Base-by-base conservation (phyloP, 345 rosid genomes). In the Dimocarpus longan region DNA sequence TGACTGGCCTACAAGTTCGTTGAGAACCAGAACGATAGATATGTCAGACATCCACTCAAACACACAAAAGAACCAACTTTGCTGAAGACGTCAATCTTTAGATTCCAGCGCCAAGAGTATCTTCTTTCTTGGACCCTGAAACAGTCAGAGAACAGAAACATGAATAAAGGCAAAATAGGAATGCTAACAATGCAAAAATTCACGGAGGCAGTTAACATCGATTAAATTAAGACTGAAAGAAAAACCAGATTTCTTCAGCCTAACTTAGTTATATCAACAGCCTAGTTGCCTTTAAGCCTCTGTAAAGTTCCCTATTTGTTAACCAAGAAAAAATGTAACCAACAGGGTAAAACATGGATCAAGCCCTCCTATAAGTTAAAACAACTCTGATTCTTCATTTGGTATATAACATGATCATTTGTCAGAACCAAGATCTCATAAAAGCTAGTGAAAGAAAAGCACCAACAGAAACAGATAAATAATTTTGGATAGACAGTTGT, bases 71-170 rank as follows among this genome's bases (percentile, higher is more conserved):
- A 18, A 65, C 67, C 70, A 59, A 64, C 44, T 59, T 57, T 70
- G 79, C 64, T 65, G 66, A 22, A 48, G 8, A 69, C 73, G 71
- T 87, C 84, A 94, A 69, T 83, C 90, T 82, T 85, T 90, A 8
- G 95, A 86, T 84, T 89, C 97, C 88, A 96, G 81, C 60, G 95
- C 97, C 74, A 93, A 84, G 5, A 90, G 86, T 85, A 96, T 96
- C 88, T 96, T 96, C 92, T 96, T 96, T 80, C 99, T 90, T 43
- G 99, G 99, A 13, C 99, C 99, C 98, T 96, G 88, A 70, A 85
- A 85, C 77, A 82, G 76, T 67, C 70, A n/a, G 64, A 12, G 50
- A 68, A 57, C 7, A 75, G 48, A 5, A 72, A 46, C 60, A 44
- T 9, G 6, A 32, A 66, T 10, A n/a, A 40, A 39, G 8, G 11